A percentile compares a stretch with the other conserved stretches of the same genome.
Conservation (phyloP, 495 filamentous ascomycete species). For the Penicillium lagena region DNA sequence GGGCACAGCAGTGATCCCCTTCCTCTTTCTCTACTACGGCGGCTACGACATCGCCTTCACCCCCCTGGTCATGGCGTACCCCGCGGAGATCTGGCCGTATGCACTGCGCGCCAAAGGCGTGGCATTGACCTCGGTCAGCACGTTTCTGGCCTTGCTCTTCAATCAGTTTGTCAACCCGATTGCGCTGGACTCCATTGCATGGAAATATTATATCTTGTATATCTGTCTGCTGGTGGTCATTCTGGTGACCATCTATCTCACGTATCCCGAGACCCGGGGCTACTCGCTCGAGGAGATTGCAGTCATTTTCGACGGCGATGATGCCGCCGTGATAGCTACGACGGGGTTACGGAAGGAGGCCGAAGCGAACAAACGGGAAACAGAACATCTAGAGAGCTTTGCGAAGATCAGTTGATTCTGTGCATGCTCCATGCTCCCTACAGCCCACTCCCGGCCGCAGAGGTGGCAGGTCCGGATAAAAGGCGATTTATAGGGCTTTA, state of each 20-base stretch:
- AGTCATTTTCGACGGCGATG: slow-evolving; percentile 42
- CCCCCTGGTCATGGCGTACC: slow-evolving; percentile 52
- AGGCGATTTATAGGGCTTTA: slow-evolving; percentile 2
- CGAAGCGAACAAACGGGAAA: too few relatives aligned
- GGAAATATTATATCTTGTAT: slow-evolving; percentile 56
- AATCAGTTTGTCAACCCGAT: slow-evolving; percentile 41
- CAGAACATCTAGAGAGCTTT: too few relatives aligned
- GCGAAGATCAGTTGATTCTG: too few relatives aligned
- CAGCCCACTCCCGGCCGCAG: too few relatives aligned
- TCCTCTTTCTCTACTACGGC: slow-evolving; percentile 49
- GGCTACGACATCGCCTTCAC: slow-evolving; percentile 53
- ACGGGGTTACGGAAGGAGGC: background rate
- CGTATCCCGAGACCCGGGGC: slow-evolving; percentile 58
- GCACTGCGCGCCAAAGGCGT: slow-evolving; percentile 62
- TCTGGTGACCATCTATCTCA: slow-evolving; percentile 50
- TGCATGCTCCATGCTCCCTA: too few relatives aligned
- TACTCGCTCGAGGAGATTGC: slow-evolving; percentile 58
- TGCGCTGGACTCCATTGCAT: slow-evolving; percentile 34
- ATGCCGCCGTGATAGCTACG: slow-evolving; percentile 2
- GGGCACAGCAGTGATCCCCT: slow-evolving; percentile 47
- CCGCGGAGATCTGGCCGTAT: slow-evolving; percentile 57
- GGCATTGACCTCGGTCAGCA: slow-evolving; percentile 51
- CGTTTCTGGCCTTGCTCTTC: too few relatives aligned
- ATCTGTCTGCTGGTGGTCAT: slow-evolving; percentile 50
- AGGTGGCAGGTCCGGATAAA: too few relatives aligned